Percentiles rank a stretch among this genome's conserved stretches.
These are phyloP conservation scores for Ambrosia artemisiifolia DNA, from an alignment of 129 eudicot species.

Conservation along the genomic window DNA sequence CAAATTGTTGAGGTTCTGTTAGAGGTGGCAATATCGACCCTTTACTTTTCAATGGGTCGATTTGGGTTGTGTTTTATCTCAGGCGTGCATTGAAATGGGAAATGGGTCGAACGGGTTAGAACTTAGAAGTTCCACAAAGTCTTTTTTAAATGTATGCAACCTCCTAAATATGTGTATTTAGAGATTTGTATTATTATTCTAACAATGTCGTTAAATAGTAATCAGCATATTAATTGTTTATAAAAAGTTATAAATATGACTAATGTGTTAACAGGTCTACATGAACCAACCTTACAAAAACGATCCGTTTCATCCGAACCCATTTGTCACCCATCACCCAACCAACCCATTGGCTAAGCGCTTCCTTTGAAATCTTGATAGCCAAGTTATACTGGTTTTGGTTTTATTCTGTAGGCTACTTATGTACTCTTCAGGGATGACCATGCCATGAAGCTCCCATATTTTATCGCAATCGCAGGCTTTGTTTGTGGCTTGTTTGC, in stretches of 20 bases:
- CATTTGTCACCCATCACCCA: neutral
- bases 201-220: neutral
- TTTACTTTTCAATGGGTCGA: neutral
- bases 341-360: neutral
- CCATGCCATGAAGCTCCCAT: slow-evolving; percentile 66
- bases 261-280: neutral
- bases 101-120: neutral
- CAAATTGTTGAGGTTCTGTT: neutral
- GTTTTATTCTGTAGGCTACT: slow-evolving; percentile 54
- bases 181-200: neutral
- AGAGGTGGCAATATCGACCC: neutral
- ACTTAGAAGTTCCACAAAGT: neutral
- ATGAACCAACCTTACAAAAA: neutral
- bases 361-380: neutral
- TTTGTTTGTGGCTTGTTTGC: slow-evolving; percentile 78
- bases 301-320: neutral
- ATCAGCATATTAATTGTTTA: neutral
- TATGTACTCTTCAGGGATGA: slow-evolving; percentile 69
- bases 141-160: neutral
- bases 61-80: neutral
- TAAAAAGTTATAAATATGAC: neutral
- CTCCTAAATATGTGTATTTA: neutral
- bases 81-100: neutral
- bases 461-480: slow-evolving; percentile 73
- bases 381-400: neutral